Evolutionary conservation across 179 eudicot species (phyloP).

Genomic region (Patellifolia procumbens): DNA sequence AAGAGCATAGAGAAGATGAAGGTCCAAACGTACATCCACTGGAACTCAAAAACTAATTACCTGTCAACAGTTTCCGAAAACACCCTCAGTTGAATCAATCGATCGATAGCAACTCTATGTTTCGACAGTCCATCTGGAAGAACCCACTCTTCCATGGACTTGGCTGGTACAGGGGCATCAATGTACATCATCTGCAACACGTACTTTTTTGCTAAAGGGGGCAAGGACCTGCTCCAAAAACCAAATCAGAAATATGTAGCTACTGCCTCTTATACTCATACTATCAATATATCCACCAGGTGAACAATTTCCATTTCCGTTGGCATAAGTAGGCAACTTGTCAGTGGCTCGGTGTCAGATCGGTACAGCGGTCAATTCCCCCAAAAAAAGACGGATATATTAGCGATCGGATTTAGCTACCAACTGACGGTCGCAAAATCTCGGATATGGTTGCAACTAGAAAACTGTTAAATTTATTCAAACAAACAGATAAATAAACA

Average conservation of each 20-base stretch:
- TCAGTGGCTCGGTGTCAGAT: no score
- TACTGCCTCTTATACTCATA: neutral
- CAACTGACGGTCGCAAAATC: no score
- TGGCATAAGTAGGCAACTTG: neutral
- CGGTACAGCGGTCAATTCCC: no score
- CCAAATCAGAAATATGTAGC: neutral
- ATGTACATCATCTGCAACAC: constrained; percentile 82
- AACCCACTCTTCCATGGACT: constrained; percentile 85
- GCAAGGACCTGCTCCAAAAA: constrained; percentile 67
- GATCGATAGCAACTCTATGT: constrained; percentile 83
- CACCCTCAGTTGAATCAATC: constrained; percentile 79
- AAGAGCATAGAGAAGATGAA: no score
- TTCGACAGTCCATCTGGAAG: constrained; percentile 83
- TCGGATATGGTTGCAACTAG: no score
- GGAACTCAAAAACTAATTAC: constrained; percentile 41
- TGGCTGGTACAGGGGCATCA: constrained; percentile 65
- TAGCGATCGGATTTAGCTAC: no score
- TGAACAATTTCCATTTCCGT: neutral
- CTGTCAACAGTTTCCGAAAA: constrained; percentile 71
- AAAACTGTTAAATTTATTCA: no score
- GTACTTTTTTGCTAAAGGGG: constrained; percentile 90
- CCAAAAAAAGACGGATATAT: no score
- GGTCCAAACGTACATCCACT: no score
- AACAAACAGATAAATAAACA: no score
- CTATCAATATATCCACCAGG: neutral